These are phyloP conservation scores for Polytrichum formosum DNA, from an alignment of 225 moss, liverwort and hornwort genomes.

Conservation along the genomic window DNA sequence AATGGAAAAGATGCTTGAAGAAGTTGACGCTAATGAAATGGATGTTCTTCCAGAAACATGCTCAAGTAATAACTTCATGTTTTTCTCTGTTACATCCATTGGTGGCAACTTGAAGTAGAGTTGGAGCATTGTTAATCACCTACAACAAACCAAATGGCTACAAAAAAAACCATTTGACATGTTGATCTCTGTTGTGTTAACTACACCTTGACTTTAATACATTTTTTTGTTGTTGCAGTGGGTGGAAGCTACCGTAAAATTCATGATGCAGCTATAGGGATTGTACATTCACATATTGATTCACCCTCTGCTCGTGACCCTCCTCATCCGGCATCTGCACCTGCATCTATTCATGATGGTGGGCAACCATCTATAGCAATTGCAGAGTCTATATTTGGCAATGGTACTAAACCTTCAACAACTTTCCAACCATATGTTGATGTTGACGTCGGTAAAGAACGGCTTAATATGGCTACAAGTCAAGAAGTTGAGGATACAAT, in stretches of 20 bases:
- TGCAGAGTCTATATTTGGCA: conserved; percentile 9
- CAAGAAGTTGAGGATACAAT: conserved; percentile 8
- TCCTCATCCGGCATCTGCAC: conserved; percentile 51
- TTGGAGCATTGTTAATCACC: background rate
- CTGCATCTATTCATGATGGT: conserved; percentile 30
- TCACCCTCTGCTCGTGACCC: conserved; percentile 63
- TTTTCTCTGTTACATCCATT: background rate
- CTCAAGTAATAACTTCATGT: conserved; percentile 29
- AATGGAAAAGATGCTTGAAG: conserved; percentile 54
- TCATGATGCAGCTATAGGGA: conserved; percentile 23
- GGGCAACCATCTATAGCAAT: conserved; percentile 2
- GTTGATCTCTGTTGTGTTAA: background rate
- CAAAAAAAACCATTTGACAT: background rate
- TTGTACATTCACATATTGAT: conserved; percentile 38
- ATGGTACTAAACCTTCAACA: conserved; percentile 6
- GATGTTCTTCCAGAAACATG: conserved; percentile 6
- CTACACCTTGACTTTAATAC: background rate
- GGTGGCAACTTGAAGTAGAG: background rate
- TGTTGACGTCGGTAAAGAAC: conserved; percentile 10
- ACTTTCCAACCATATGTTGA: conserved; percentile 5
- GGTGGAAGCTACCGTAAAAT: conserved; percentile 57
- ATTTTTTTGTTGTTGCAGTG: conserved; percentile 20
- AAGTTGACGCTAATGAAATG: conserved; percentile 25
- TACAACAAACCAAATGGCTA: background rate
- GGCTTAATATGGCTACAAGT: background rate